Evolutionary conservation across 768 basidiomycete species (phyloP).

Genomic region (Termitomyces sp.): DNA sequence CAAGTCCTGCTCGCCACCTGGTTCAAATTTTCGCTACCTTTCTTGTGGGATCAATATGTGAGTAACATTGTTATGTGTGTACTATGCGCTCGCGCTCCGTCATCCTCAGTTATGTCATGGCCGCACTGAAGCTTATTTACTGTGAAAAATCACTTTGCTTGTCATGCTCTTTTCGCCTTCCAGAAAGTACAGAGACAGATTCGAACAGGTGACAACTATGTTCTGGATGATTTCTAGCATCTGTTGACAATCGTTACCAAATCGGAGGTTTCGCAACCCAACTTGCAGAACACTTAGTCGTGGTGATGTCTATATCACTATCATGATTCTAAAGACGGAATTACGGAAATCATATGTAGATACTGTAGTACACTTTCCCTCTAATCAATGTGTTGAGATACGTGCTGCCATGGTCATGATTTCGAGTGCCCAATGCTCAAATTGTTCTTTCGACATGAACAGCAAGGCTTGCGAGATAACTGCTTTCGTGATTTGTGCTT

Average conservation of each 20-base stretch:
- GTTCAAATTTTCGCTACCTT: too few species aligned
- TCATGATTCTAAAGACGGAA: not conserved
- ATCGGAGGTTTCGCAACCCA: too few species aligned
- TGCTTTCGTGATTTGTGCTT: constrained; percentile 93
- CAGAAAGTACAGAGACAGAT: not conserved
- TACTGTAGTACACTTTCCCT: not conserved
- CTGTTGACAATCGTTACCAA: too few species aligned
- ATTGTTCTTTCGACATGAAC: constrained; percentile 97
- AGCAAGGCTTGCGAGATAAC: constrained; percentile 92
- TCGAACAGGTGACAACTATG: too few species aligned
- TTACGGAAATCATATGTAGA: not conserved
- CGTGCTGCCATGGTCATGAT: constrained; percentile 56
- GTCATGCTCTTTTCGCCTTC: too few species aligned
- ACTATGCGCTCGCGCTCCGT: not conserved
- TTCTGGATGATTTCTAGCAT: too few species aligned
- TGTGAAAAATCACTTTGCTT: too few species aligned
- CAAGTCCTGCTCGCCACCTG: too few species aligned
- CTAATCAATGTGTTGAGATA: constrained; percentile 17
- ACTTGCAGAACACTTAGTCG: not conserved
- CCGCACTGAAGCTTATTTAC: too few species aligned
- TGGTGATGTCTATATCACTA: not conserved
- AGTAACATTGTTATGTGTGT: not conserved
- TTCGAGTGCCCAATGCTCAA: constrained; percentile 80
- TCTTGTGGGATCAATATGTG: not conserved
- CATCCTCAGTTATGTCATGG: not conserved